Base-by-base conservation (phyloP, 2,329 filamentous ascomycete species). In the Zopfia rhizophila region DNA sequence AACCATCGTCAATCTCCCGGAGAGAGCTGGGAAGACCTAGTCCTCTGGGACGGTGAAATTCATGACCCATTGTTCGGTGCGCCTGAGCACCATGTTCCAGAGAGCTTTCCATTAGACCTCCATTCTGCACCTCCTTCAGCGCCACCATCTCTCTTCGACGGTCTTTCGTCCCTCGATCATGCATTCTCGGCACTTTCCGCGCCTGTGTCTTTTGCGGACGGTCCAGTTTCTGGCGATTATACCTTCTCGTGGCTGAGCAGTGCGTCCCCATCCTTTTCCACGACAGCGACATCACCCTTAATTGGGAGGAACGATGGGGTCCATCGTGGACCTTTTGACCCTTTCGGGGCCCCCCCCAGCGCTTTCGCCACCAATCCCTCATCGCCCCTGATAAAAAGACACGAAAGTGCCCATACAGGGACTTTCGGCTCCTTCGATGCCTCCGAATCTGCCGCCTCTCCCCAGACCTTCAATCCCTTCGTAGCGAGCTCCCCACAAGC, bases 31-130 rank as follows among this genome's bases (percentile, higher is more conserved):
- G 53, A 67, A 38, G 61, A 65, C 14, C 38, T 68, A 5, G 43
- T 69, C 30, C 50, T 45, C 10, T 68, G 62, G 65, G 59, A 66
- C 22, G 66, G 55, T 5, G 63, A 66, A 25, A 12, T 65, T n/a
- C 60, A 53, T 38, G 58, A 67, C 38, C 54, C 63, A 7, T 43
- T 66, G 22, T 69, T 63, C 45, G 56, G 59, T 18, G 21, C 40
- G 8, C 38, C 41, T 10, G 45, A 54, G 35, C 53, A 51, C 36
- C 51, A 58, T n/a, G 27, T 51, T 7, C 45, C 58, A n/a, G 61
- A 52, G 30, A 65, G 58, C 42, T 46, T 57, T 22, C 45, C 45
- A 2, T 62, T 56, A 12, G 63, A 67, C 12, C 57, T 54, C 10
- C 45, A 38, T 7, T 64, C 58, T 12, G 31, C 49, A 10, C 48